Conservation (phyloP, 306 rosid species). For the Dicorynia guianensis region DNA sequence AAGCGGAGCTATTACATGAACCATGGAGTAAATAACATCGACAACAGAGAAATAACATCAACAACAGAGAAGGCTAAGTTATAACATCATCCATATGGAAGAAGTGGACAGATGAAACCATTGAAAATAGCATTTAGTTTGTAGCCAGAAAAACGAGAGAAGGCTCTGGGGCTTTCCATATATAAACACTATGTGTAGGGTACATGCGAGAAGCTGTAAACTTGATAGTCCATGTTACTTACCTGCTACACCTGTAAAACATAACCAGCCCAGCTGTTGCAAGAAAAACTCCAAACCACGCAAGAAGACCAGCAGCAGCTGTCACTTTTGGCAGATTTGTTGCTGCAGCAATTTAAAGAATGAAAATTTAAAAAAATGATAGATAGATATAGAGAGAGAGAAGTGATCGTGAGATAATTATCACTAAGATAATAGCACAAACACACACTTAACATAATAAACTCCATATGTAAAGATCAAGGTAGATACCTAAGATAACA, state of each 20-base stretch:
- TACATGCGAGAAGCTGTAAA: constrained; percentile 14
- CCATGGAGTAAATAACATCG: no score
- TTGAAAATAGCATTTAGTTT: no score
- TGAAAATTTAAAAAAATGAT: constrained; percentile 19
- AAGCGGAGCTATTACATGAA: no score
- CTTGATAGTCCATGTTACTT: constrained; percentile 35
- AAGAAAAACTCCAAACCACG: constrained; percentile 90
- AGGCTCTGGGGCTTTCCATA: background rate
- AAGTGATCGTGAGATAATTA: constrained; percentile 23
- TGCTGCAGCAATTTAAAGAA: constrained; percentile 50
- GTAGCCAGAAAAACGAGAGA: background rate
- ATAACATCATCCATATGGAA: no score
- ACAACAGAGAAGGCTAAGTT: no score
- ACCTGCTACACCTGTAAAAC: constrained; percentile 94
- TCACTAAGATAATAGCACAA: constrained; percentile 4
- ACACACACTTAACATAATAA: constrained; percentile 14
- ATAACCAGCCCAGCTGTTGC: constrained; percentile 77
- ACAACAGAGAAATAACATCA: no score
- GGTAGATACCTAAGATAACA: constrained; percentile 79
- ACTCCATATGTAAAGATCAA: constrained; percentile 47
- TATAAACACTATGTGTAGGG: constrained; percentile 4
- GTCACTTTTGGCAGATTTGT: constrained; percentile 79
- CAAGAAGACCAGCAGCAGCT: constrained; percentile 74
- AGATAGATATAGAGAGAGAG: constrained; percentile 1
- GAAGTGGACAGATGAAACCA: no score